These are phyloP conservation scores for Colletotrichum sp. DNA, from an alignment of 2,329 filamentous ascomycete species.

Conservation along the genomic window DNA sequence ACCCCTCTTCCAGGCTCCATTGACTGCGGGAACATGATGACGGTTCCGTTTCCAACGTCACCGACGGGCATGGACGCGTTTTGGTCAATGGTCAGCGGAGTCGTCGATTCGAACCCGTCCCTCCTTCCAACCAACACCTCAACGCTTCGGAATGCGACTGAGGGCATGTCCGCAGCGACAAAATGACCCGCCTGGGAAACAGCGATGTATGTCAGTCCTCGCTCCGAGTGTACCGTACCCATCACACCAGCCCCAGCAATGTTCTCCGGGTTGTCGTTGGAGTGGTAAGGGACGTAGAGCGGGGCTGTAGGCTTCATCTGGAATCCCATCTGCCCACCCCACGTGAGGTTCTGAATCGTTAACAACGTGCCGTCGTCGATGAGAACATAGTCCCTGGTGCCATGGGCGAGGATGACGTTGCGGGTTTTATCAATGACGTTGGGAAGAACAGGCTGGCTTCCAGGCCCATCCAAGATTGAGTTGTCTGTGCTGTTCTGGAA, in stretches of 20 bases:
- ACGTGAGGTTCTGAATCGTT: conserved; percentile 83
- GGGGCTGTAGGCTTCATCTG: conserved; percentile 61
- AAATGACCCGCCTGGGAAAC: conserved; percentile 72
- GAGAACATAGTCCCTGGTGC: conserved; percentile 71
- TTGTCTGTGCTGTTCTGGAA: conserved; percentile 50
- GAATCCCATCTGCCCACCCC: conserved; percentile 75
- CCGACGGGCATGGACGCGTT: neutral
- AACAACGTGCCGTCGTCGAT: conserved; percentile 73
- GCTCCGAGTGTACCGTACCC: conserved; percentile 74
- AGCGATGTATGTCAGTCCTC: conserved; percentile 74
- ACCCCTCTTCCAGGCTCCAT: neutral
- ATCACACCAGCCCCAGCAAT: conserved; percentile 67
- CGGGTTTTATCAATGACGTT: conserved; percentile 75
- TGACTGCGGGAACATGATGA: conserved; percentile 13
- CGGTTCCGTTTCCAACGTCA: neutral
- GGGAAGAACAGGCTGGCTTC: conserved; percentile 64
- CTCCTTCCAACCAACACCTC: conserved; percentile 79
- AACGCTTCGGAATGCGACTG: conserved; percentile 72
- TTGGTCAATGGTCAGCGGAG: conserved; percentile 37
- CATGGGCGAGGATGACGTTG: conserved; percentile 77
- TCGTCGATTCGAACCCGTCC: conserved; percentile 51
- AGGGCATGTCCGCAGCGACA: conserved; percentile 71
- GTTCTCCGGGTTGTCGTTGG: conserved; percentile 39
- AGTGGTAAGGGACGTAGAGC: conserved; percentile 69
- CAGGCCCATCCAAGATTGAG: conserved; percentile 47